These are phyloP conservation scores for Drechslerella dactyloides DNA, from an alignment of 2,329 filamentous ascomycete genomes.

Conservation along the genomic window DNA sequence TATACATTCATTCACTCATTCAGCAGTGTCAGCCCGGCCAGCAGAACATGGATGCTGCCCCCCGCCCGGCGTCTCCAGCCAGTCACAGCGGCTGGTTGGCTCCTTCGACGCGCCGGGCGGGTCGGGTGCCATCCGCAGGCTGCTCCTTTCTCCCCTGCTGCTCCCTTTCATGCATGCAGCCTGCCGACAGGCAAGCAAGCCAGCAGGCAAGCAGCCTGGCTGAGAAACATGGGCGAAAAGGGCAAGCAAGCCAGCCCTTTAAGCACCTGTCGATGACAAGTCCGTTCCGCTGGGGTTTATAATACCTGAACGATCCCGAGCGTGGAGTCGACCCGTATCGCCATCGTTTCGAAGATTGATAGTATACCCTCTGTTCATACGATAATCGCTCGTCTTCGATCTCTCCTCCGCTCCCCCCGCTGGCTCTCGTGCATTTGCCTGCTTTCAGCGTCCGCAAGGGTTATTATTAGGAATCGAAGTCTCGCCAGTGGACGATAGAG, in stretches of 20 bases:
- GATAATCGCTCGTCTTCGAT: too few species aligned
- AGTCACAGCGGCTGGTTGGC: neutral
- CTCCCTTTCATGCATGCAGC: neutral
- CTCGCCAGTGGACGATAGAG: too few species aligned
- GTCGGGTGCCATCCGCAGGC: slow-evolving; percentile 2
- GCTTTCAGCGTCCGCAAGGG: slow-evolving; percentile 14
- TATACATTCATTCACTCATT: neutral
- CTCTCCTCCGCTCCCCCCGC: too few species aligned
- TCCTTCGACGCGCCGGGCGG: neutral
- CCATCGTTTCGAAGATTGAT: too few species aligned
- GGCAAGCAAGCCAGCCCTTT: too few species aligned
- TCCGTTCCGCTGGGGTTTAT: too few species aligned
- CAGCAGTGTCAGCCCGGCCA: neutral
- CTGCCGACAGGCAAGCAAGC: neutral
- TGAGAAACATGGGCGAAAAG: too few species aligned
- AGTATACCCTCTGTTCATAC: too few species aligned
- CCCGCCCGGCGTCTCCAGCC: neutral
- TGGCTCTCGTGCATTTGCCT: slow-evolving; percentile 9
- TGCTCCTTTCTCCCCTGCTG: neutral
- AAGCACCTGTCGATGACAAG: too few species aligned
- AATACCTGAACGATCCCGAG: too few species aligned
- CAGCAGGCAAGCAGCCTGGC: neutral
- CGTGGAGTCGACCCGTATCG: too few species aligned
- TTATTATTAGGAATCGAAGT: too few species aligned
- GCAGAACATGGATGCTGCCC: neutral